Evolutionary conservation across 139 green algal species (phyloP), one percentile per base, ranked within the genome.

Genomic region (Picochlorum sp.): DNA sequence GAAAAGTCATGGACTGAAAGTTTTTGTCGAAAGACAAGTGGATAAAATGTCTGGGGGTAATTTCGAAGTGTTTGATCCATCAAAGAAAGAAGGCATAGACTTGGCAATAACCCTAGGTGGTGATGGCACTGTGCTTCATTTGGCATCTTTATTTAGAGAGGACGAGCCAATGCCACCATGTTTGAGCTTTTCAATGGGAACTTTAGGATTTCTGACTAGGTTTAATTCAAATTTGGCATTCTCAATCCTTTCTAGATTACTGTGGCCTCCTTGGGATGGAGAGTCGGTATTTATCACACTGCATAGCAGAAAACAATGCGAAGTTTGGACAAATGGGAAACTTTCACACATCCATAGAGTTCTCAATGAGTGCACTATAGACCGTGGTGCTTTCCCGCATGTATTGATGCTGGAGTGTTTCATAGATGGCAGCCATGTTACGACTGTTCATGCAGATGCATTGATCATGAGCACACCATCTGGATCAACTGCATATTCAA

Each of bases 101-200:
- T 35, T 58, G 16, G 12, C 13, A 40, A 47, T 41, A 18, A 41
- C 50, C 1, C 18, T 74, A 10, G 70, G 75, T 22, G 78, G 78
- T 3, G 78, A 84, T 32, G 81, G 85, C 36, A 94, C 86, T 0
- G 81, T 96, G 37, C 81, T 94, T 22, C 82, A 94, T 69, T 54
- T 94, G 45, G 80, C 82, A 3, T 81, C 70, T 1, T 69, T 96
- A 50, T 94, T 96, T 55, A 22, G 16, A 22, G 50, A 63, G 6
- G 68, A 82, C 41, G 85, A 95, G 57, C 82, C 88, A 3, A 65
- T 96, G 66, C 86, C 88, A 7, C 88, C 87, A 1, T 69, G 87
- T 7, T 69, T 94, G n/a, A 81, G 63, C 65, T 94, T 94, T 50
- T 76, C 82, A 8, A 96, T 96, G 88, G 88, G 88, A 29, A 88